Evolutionary conservation across 1,139 yeast species (phyloP).

Genomic region (Kurtzmaniella quercitrusa): DNA sequence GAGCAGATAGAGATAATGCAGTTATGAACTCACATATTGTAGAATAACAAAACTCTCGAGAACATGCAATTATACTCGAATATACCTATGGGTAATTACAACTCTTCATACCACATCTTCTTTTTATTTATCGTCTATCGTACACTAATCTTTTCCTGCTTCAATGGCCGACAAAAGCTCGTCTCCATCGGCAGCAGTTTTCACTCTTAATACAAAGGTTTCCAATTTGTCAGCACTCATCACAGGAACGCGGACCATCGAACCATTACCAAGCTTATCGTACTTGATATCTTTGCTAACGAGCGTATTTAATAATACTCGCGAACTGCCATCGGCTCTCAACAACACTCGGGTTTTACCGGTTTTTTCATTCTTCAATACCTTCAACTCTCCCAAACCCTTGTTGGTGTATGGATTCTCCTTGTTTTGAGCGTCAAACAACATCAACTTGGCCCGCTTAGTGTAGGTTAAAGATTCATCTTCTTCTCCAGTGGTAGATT

Average conservation of each 20-base stretch:
- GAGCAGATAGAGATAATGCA: neutral
- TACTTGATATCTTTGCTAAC: slow-evolving; percentile 52
- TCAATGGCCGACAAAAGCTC: slow-evolving; percentile 55
- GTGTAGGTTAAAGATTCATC: slow-evolving; percentile 62
- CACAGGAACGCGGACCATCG: slow-evolving; percentile 56
- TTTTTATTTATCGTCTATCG: neutral
- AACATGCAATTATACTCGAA: neutral
- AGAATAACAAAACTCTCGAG: too few species aligned
- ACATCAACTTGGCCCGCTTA: slow-evolving; percentile 70
- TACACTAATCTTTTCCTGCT: slow-evolving; percentile 23
- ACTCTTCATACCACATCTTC: neutral
- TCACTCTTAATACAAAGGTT: slow-evolving; percentile 69
- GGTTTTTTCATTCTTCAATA: slow-evolving; percentile 56
- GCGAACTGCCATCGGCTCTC: slow-evolving; percentile 85
- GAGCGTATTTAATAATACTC: slow-evolving; percentile 68
- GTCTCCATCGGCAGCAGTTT: slow-evolving; percentile 62
- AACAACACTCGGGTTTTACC: slow-evolving; percentile 67
- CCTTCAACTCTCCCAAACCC: slow-evolving; percentile 82
- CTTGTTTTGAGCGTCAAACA: slow-evolving; percentile 49
- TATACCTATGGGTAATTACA: neutral
- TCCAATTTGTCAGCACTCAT: slow-evolving; percentile 42
- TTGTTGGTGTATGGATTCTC: slow-evolving; percentile 50
- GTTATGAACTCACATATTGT: neutral
- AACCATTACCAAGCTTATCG: slow-evolving; percentile 55
- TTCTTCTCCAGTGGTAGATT: slow-evolving; percentile 78